phyloP scores from a whole-genome alignment of 768 basidiomycete species.

The Lactarius hengduanensis region DNA sequence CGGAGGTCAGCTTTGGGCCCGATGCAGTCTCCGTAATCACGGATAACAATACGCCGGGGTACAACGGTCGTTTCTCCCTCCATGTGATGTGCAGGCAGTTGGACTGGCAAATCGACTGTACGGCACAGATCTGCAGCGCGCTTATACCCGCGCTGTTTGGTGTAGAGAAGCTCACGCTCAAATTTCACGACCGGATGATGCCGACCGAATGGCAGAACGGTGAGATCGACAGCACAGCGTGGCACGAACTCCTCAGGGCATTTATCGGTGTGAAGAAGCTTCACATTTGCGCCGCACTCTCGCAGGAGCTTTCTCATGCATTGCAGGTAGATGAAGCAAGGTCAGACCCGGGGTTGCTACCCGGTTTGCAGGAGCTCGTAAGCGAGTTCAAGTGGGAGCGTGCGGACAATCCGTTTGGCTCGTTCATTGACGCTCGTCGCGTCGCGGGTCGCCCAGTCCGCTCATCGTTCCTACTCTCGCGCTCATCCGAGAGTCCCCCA shows the following conservation, averaged over 20 bases:
- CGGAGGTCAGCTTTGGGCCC: background rate
- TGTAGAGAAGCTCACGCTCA: background rate
- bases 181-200: background rate
- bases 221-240: background rate
- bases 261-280: background rate
- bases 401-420: too few relatives aligned
- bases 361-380: background rate
- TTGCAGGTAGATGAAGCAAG: background rate
- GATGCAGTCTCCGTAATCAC: background rate
- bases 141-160: background rate
- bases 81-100: background rate
- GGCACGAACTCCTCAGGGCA: background rate
- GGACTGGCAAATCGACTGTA: constrained; percentile 10
- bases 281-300: background rate
- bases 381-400: too few relatives aligned
- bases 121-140: constrained; percentile 5
- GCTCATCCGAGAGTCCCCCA: too few relatives aligned
- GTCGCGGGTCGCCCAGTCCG: too few relatives aligned
- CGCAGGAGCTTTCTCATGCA: background rate
- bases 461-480: too few relatives aligned
- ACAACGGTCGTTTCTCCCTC: background rate
- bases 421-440: too few relatives aligned
- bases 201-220: background rate
- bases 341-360: background rate
- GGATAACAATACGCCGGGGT: too few relatives aligned